A percentile compares a stretch with the other conserved stretches of the same genome.
phyloP scores from a whole-genome alignment of 2,329 filamentous ascomycete genomes.

The Scedosporium apiospermum region DNA sequence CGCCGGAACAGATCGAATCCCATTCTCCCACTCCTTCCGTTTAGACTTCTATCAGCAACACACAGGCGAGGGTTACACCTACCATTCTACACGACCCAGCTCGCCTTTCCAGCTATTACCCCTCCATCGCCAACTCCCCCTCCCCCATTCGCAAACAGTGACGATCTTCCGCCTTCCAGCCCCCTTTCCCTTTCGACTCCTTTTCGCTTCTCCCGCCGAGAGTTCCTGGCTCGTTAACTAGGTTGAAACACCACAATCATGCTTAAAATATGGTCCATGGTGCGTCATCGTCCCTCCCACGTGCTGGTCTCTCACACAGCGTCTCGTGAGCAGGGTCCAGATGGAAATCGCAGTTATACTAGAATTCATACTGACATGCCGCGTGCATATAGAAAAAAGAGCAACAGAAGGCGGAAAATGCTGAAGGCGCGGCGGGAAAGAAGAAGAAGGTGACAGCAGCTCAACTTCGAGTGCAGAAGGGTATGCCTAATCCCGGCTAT shows the following conservation, averaged over 20 bases:
- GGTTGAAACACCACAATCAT: constrained; percentile 34
- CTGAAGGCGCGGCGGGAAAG: constrained; percentile 63
- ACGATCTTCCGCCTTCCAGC: neutral
- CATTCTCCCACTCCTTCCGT: too few relatives aligned
- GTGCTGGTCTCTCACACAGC: neutral
- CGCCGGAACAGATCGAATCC: neutral
- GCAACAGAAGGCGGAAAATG: constrained; percentile 88
- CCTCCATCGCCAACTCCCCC: neutral
- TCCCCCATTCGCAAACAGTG: neutral
- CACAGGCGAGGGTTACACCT: too few relatives aligned
- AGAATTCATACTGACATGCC: constrained; percentile 11
- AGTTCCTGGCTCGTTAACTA: neutral
- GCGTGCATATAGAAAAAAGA: constrained; percentile 66
- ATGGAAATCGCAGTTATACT: neutral
- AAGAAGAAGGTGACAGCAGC: constrained; percentile 99
- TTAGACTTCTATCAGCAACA: too few relatives aligned
- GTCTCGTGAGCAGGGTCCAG: neutral
- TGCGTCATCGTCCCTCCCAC: constrained; percentile 29
- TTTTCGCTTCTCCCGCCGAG: neutral
- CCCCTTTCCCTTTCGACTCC: neutral
- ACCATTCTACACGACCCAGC: neutral
- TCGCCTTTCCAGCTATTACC: neutral
- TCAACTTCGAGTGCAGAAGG: constrained; percentile 91
- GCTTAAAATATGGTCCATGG: constrained; percentile 99
- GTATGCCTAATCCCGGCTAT: constrained; percentile 32